Conservation (phyloP, 768 basidiomycete species). For the Mycena venus region DNA sequence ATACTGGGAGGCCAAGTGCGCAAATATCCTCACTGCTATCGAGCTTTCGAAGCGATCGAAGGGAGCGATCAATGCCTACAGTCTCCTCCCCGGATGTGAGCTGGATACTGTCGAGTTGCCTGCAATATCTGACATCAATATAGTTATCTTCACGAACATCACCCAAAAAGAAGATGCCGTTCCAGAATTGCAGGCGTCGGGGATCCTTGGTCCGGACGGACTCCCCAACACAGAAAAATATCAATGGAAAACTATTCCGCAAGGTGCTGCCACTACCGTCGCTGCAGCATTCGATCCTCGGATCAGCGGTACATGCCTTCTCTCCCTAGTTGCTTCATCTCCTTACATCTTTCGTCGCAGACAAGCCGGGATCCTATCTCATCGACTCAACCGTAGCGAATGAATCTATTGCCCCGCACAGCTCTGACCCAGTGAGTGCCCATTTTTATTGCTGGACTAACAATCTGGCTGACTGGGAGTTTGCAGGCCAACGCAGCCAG, state of each 20-base stretch:
- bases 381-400: not conserved
- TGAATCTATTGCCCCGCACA: not conserved
- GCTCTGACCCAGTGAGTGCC: conserved; percentile 4
- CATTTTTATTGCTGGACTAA: not conserved
- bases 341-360: not conserved
- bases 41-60: not conserved
- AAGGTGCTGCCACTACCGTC: no score
- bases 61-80: not conserved
- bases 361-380: conserved; percentile 3
- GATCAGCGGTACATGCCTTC: not conserved
- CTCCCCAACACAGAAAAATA: conserved; percentile 1
- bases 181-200: not conserved
- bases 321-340: not conserved
- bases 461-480: not conserved
- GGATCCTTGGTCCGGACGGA: conserved; percentile 3
- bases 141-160: conserved; percentile 7
- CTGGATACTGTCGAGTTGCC: not conserved
- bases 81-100: conserved; percentile 2
- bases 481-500: conserved; percentile 6
- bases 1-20: not conserved
- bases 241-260: not conserved
- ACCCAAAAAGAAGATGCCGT: not conserved
- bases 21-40: conserved; percentile 2
- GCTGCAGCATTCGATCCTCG: no score
- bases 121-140: not conserved